phyloP scores from a whole-genome alignment of 2,329 filamentous ascomycete species.

The Cladophialophora psammophila region DNA sequence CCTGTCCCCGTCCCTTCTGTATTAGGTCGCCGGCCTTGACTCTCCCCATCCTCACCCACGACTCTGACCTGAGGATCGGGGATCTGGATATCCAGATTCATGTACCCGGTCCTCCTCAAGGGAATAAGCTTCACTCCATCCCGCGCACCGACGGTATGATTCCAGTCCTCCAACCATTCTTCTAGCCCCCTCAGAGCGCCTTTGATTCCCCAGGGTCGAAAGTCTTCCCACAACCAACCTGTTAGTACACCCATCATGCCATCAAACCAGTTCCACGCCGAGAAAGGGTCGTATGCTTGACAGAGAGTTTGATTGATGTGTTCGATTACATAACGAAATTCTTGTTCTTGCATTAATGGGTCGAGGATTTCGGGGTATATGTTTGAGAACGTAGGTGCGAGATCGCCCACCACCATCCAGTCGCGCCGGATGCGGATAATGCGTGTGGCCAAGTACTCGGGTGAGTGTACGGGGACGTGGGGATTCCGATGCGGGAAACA shows the following conservation, averaged over 20 bases:
- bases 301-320: slow-evolving; percentile 80
- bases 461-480: slow-evolving; percentile 80
- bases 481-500: slow-evolving; percentile 94
- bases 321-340: slow-evolving; percentile 83
- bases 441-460: slow-evolving; percentile 77
- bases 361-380: slow-evolving; percentile 96
- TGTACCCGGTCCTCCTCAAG: slow-evolving; percentile 82
- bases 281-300: slow-evolving; percentile 81
- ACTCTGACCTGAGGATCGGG: slow-evolving; percentile 59
- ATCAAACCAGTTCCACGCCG: slow-evolving; percentile 79
- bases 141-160: slow-evolving; percentile 67
- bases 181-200: slow-evolving; percentile 73
- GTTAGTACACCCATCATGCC: slow-evolving; percentile 79
- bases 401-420: slow-evolving; percentile 87
- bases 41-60: slow-evolving; percentile 44
- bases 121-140: slow-evolving; percentile 77
- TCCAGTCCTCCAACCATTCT: slow-evolving; percentile 86
- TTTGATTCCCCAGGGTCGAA: slow-evolving; percentile 74
- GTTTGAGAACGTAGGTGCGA: slow-evolving; percentile 92
- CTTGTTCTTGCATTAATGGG: slow-evolving; percentile 80
- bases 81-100: slow-evolving; percentile 67
- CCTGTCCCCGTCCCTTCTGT: slow-evolving; percentile 16
- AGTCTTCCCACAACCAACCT: slow-evolving; percentile 93
- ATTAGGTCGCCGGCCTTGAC: slow-evolving; percentile 22
- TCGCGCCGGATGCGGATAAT: slow-evolving; percentile 92